Percentiles rank a stretch among this genome's conserved stretches.
phyloP scores from a whole-genome alignment of 2,329 filamentous ascomycete species.

The Macrophomina tecta region DNA sequence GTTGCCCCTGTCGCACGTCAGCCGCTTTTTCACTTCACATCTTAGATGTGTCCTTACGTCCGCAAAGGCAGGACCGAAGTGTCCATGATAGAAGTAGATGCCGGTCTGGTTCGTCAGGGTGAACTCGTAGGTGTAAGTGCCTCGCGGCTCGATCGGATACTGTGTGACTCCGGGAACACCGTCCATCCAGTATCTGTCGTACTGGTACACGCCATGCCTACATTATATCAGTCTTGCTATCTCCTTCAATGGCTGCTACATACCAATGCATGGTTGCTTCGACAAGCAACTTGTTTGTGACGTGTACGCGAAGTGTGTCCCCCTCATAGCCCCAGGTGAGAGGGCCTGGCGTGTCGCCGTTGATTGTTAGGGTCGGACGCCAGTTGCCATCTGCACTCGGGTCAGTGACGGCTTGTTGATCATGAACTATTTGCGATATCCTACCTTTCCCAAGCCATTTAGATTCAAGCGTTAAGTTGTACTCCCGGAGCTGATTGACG shows the following conservation, averaged over 20 bases:
- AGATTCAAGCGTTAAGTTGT: not conserved
- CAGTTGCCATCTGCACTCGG: not conserved
- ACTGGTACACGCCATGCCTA: constrained; percentile 54
- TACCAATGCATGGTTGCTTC: constrained; percentile 60
- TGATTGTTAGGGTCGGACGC: constrained; percentile 8
- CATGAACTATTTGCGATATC: not conserved
- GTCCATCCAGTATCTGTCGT: constrained; percentile 64
- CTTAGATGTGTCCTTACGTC: not conserved
- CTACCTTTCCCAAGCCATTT: constrained; percentile 8
- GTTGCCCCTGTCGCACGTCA: constrained; percentile 60
- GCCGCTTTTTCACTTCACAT: not conserved
- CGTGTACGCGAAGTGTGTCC: constrained; percentile 30
- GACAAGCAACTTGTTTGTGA: constrained; percentile 55
- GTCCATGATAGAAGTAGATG: constrained; percentile 67
- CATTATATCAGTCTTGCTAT: not conserved
- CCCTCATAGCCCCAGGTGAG: constrained; percentile 15
- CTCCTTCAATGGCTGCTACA: constrained; percentile 36
- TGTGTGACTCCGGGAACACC: constrained; percentile 65
- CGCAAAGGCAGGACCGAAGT: constrained; percentile 44
- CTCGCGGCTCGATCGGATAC: constrained; percentile 56
- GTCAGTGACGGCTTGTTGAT: not conserved
- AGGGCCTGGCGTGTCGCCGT: not conserved
- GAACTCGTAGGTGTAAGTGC: constrained; percentile 60
- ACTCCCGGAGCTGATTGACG: not conserved
- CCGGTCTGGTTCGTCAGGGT: constrained; percentile 61